Evolutionary conservation across 2,329 filamentous ascomycete species (phyloP).

Genomic region (Endothia cerciana): DNA sequence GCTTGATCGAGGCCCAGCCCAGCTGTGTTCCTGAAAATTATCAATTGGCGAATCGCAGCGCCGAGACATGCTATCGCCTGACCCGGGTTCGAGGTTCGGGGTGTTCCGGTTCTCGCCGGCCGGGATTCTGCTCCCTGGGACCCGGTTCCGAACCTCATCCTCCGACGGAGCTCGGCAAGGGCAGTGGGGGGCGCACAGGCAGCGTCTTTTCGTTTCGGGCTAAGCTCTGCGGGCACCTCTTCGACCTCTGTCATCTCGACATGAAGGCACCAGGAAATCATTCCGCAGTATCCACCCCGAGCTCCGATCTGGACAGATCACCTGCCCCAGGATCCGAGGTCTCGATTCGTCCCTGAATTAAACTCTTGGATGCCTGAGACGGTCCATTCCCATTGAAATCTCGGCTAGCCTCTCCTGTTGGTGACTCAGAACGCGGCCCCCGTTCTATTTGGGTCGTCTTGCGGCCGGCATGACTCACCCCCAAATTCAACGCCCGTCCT

Average conservation of each 20-base stretch:
- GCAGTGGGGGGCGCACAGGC: conserved; percentile 1
- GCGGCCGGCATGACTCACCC: conserved; percentile 27
- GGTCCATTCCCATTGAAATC: background rate
- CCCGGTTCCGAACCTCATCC: background rate
- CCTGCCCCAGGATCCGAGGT: conserved; percentile 4
- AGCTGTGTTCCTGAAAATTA: conserved; percentile 15
- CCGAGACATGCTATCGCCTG: conserved; percentile 14
- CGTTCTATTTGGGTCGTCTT: background rate
- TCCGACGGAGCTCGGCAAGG: conserved; percentile 13
- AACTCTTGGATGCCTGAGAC: conserved; percentile 6
- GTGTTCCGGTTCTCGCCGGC: conserved; percentile 25
- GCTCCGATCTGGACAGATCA: conserved; percentile 25
- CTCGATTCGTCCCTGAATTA: conserved; percentile 8
- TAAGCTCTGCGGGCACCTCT: conserved; percentile 5
- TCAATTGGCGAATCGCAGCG: conserved; percentile 28
- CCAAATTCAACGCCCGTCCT: background rate
- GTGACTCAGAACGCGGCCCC: conserved; percentile 25
- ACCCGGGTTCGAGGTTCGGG: conserved; percentile 4
- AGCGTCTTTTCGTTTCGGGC: background rate
- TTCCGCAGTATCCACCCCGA: conserved; percentile 21
- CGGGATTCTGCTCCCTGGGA: conserved; percentile 2
- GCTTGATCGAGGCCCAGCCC: background rate
- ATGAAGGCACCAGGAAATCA: background rate
- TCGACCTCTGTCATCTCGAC: background rate
- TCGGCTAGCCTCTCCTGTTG: conserved; percentile 9